These are phyloP conservation scores for Haberlea rhodopensis DNA, from an alignment of 257 asterid species.

Conservation along the genomic window DNA sequence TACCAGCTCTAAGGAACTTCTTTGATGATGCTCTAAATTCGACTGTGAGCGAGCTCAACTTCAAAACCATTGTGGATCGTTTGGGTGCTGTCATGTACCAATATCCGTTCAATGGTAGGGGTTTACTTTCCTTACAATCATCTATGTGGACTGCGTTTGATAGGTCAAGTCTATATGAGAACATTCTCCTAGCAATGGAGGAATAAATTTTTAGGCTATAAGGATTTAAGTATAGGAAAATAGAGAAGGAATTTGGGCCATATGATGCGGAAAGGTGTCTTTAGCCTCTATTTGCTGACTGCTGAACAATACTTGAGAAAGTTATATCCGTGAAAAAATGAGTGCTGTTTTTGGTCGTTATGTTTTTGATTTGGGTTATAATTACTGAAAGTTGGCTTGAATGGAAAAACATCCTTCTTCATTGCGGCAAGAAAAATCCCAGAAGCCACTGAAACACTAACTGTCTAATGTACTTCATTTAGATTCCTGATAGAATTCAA, in stretches of 20 bases:
- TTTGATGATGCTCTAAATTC: slow-evolving; percentile 90
- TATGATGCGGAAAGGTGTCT: slow-evolving; percentile 17
- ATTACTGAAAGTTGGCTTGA: slow-evolving; percentile 4
- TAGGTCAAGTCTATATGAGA: slow-evolving; percentile 18
- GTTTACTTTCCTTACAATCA: slow-evolving; percentile 21
- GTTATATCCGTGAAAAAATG: not conserved
- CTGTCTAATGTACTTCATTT: not conserved
- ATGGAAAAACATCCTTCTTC: slow-evolving; percentile 5
- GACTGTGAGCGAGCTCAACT: slow-evolving; percentile 93
- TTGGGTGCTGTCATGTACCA: slow-evolving; percentile 87
- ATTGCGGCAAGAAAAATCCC: slow-evolving; percentile 10
- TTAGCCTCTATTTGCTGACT: not conserved
- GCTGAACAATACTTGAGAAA: slow-evolving; percentile 3
- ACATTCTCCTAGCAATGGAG: not conserved
- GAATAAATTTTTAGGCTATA: slow-evolving; percentile 15
- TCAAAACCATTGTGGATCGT: slow-evolving; percentile 93
- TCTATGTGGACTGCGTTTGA: slow-evolving; percentile 19
- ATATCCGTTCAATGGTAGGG: slow-evolving; percentile 89
- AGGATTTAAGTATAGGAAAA: slow-evolving; percentile 1
- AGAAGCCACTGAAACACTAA: slow-evolving; percentile 14
- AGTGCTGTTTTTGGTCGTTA: slow-evolving; percentile 6
- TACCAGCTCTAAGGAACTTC: slow-evolving; percentile 81
- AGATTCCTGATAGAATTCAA: slow-evolving; percentile 11
- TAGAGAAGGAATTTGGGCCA: not conserved
- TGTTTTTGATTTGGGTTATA: slow-evolving; percentile 4